Base-by-base conservation (phyloP, 345 rosid genomes). In the Hibiscus trionum region DNA sequence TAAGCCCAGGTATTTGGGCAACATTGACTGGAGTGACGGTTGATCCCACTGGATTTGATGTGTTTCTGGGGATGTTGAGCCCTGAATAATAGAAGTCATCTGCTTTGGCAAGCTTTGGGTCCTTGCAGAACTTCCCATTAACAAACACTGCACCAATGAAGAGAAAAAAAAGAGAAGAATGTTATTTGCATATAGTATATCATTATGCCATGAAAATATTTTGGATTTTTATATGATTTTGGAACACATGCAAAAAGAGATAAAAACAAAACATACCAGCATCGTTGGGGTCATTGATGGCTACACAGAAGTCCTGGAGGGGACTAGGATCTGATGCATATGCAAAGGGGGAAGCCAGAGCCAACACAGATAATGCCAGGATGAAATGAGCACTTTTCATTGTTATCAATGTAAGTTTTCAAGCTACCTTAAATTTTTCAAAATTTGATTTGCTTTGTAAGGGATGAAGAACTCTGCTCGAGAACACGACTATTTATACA, bases 61-160 rank as follows among this genome's bases (percentile, higher is more conserved):
- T 77, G 71, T 75, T 72, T 52, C 73, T 29, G 2, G 75, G 60
- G 5, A 44, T 61, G 35, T 74, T 72, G 7, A 82, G 68, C 14
- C 81, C 83, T 3, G 72, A 46, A 42, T 19, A 39, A 62, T 61
- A 52, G 72, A 77, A 82, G 21, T 77, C 81, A 12, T 72, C 21
- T 5, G 71, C 55, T 0, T 31, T 73, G 59, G 69, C 60, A 11
- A 69, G 63, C 64, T 61, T 69, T 8, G 83, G 81, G 42, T 72
- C 70, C 57, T 75, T 75, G 74, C 80, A 82, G 57, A 80, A 61
- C 37, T 26, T 66, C 21, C 83, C 83, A 37, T 82, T 80, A 29
- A 77, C 78, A 50, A 52, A 80, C 69, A 75, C 83, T 77, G 65
- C 70, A 42, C 8, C 14, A 16, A 16, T 2, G 24, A 7, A 37